Percentiles rank a stretch among this genome's conserved stretches.
Evolutionary conservation across 768 basidiomycete species (phyloP).

Genomic region (Grammothele lineata): DNA sequence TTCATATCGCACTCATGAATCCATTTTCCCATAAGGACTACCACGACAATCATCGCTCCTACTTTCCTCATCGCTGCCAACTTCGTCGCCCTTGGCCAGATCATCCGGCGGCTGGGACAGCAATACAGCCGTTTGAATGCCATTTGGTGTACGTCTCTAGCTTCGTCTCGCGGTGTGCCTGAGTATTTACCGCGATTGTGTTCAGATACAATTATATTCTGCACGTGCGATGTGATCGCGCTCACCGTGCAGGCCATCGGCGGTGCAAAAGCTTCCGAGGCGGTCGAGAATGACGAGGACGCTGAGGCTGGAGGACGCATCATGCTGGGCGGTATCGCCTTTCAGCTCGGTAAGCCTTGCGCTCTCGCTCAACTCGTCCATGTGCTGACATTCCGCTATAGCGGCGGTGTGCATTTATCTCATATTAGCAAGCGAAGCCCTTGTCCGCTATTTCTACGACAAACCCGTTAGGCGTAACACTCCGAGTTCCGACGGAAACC

Average conservation of each 20-base stretch:
- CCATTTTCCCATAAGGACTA: conserved; percentile 33
- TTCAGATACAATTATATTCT: conserved; percentile 42
- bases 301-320: conserved; percentile 37
- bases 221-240: conserved; percentile 49
- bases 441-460: conserved; percentile 35
- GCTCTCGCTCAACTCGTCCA: neutral
- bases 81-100: conserved; percentile 51
- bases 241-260: conserved; percentile 63
- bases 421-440: conserved; percentile 40
- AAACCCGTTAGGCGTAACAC: conserved; percentile 26
- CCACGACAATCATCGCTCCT: conserved; percentile 49
- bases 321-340: conserved; percentile 61
- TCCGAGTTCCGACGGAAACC: conserved; percentile 6
- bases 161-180: neutral
- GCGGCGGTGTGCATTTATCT: conserved; percentile 42
- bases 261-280: conserved; percentile 44
- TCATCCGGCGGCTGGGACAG: conserved; percentile 41
- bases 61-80: conserved; percentile 55
- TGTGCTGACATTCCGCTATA: conserved; percentile 7
- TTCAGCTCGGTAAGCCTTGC: conserved; percentile 42
- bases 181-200: neutral
- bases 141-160: conserved; percentile 33
- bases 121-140: conserved; percentile 45
- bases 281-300: conserved; percentile 18
- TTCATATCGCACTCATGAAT: neutral